A percentile compares a stretch with the other conserved stretches of the same genome.
These are phyloP conservation scores for Pseudogymnoascus sp. DNA, from an alignment of 2,329 filamentous ascomycete species.

Conservation along the genomic window DNA sequence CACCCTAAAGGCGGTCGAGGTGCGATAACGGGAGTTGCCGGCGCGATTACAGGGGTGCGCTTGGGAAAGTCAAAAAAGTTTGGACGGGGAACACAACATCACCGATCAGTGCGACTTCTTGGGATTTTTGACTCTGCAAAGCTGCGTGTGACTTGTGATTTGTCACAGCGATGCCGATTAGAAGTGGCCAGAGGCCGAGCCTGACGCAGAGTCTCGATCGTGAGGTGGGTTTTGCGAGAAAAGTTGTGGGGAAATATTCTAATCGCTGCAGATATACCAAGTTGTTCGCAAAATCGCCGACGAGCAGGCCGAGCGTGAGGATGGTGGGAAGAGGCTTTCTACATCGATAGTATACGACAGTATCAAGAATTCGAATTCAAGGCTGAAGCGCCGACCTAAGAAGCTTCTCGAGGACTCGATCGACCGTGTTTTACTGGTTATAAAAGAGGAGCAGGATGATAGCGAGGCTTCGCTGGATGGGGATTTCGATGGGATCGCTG, in stretches of 20 bases:
- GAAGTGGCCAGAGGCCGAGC: conserved; percentile 31
- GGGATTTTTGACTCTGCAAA: not conserved
- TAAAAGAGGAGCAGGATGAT: conserved; percentile 50
- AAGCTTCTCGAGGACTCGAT: conserved; percentile 75
- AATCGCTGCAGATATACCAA: conserved; percentile 53
- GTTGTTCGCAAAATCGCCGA: conserved; percentile 70
- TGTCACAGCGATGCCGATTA: conserved; percentile 3
- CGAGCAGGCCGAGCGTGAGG: conserved; percentile 46
- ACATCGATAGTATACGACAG: conserved; percentile 62
- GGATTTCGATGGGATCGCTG: conserved; percentile 40
- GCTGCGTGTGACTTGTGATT: not conserved
- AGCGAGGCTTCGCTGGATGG: conserved; percentile 38
- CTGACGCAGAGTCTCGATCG: conserved; percentile 52
- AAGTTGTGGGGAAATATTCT: conserved; percentile 12
- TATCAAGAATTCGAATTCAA: conserved; percentile 80
- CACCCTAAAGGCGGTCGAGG: conserved; percentile 4
- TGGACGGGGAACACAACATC: not conserved
- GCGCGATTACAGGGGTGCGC: not conserved
- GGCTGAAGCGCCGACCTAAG: conserved; percentile 73
- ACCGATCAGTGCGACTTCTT: not conserved
- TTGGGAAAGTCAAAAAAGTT: not conserved
- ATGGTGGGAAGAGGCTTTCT: conserved; percentile 41
- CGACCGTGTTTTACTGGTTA: conserved; percentile 66
- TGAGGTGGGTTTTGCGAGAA: conserved; percentile 37
- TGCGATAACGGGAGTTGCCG: conserved; percentile 11